phyloP scores from a whole-genome alignment of 176 grass and related monocot species.

The Ananas comosus region DNA sequence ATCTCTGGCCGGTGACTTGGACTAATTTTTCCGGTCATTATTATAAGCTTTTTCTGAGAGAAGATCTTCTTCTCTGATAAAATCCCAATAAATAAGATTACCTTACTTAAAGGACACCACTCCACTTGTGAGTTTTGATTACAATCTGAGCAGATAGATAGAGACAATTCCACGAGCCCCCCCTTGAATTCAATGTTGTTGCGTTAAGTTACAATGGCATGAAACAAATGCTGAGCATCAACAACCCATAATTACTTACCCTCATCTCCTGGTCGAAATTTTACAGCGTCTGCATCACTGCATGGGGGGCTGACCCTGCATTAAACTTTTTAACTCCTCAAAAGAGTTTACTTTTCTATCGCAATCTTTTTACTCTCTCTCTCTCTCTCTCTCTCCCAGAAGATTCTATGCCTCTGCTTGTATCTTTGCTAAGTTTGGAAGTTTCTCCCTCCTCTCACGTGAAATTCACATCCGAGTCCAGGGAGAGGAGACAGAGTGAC shows the following conservation, averaged over 20 bases:
- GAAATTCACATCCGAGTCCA: constrained; percentile 6
- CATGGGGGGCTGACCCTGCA: background rate
- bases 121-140: background rate
- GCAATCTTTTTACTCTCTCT: background rate
- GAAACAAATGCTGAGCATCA: background rate
- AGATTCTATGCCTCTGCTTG: background rate
- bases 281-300: background rate
- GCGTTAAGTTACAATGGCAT: background rate
- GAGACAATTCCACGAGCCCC: background rate
- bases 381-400: background rate
- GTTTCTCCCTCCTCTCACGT: constrained; percentile 1
- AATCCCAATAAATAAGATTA: background rate
- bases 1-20: no score
- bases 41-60: no score
- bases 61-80: background rate
- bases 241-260: background rate
- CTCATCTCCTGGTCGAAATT: background rate
- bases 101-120: background rate
- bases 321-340: background rate
- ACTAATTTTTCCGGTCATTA: no score
- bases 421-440: background rate
- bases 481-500: background rate
- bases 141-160: background rate
- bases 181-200: background rate
- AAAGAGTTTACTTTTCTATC: background rate